Percentiles rank a stretch among this genome's conserved stretches.
Conservation (phyloP, 2,329 filamentous ascomycete species). For the Penicillium glabrum region DNA sequence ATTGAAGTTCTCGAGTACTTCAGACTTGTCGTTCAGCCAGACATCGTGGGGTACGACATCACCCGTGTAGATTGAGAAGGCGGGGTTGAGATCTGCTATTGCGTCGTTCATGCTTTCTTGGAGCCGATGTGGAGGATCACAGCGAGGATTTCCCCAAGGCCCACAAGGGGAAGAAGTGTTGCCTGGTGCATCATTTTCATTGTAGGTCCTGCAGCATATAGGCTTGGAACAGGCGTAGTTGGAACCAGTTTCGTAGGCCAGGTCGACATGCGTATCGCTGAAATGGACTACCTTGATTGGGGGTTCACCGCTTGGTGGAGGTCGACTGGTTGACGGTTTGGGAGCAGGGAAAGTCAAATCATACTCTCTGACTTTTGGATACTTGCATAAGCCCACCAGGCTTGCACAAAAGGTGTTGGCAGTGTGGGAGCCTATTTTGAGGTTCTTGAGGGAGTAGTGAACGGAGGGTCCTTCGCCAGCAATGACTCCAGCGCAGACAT, state of each 20-base stretch:
- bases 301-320: conserved; percentile 47
- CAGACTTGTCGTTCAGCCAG: conserved; percentile 36
- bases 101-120: conserved; percentile 54
- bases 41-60: conserved; percentile 57
- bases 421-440: conserved; percentile 51
- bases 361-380: conserved; percentile 47
- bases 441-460: conserved; percentile 49
- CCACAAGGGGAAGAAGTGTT: conserved; percentile 53
- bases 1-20: conserved; percentile 40
- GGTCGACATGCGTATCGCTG: conserved; percentile 61
- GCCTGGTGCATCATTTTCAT: conserved; percentile 48
- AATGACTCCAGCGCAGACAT: conserved; percentile 58
- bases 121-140: conserved; percentile 53
- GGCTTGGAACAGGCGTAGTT: conserved; percentile 59
- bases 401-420: conserved; percentile 55
- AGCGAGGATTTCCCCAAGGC: conserved; percentile 54
- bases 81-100: conserved; percentile 45
- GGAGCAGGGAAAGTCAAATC: conserved; percentile 46
- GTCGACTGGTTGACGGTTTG: conserved; percentile 40
- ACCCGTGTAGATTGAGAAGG: conserved; percentile 61
- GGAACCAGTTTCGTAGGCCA: conserved; percentile 54
- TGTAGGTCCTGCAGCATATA: conserved; percentile 60
- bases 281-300: conserved; percentile 59
- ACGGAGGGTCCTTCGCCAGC: conserved; percentile 55
- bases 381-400: conserved; percentile 55